Conservation (phyloP, 2,329 filamentous ascomycete species). For the Colletotrichum sp. region DNA sequence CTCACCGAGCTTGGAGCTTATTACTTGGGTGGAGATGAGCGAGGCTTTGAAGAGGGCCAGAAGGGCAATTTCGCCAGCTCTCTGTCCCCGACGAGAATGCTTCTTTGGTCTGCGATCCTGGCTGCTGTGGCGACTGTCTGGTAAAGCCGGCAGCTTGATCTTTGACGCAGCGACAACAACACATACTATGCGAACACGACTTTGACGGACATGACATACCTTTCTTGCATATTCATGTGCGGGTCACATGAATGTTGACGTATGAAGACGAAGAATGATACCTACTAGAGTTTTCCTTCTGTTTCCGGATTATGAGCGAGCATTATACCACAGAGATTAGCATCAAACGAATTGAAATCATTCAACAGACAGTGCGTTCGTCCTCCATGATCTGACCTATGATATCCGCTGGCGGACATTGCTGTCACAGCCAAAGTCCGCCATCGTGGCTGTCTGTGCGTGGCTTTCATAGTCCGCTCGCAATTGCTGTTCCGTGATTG, state of each 20-base stretch:
- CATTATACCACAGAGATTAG: neutral
- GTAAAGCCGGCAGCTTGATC: neutral
- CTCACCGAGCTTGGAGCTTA: constrained; percentile 41
- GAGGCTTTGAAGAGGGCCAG: constrained; percentile 39
- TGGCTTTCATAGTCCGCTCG: neutral
- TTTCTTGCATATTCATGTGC: neutral
- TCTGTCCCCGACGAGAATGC: neutral
- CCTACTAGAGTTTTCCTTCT: neutral
- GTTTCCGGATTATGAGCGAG: neutral
- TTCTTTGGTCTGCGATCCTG: neutral
- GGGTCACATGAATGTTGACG: neutral
- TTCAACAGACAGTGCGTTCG: fast-evolving
- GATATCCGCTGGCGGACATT: neutral
- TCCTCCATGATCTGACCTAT: neutral
- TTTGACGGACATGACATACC: neutral
- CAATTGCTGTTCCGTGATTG: neutral
- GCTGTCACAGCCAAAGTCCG: neutral
- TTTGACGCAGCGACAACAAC: fast-evolving
- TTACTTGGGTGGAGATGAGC: constrained; percentile 42
- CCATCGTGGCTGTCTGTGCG: neutral
- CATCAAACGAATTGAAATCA: neutral
- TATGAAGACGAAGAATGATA: neutral
- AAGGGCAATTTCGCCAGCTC: constrained; percentile 1
- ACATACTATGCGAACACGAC: neutral
- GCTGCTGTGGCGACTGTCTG: neutral